A percentile compares a stretch with the other conserved stretches of the same genome.
Evolutionary conservation across 345 rosid genomes (phyloP).

Genomic region (Populus deltoides): DNA sequence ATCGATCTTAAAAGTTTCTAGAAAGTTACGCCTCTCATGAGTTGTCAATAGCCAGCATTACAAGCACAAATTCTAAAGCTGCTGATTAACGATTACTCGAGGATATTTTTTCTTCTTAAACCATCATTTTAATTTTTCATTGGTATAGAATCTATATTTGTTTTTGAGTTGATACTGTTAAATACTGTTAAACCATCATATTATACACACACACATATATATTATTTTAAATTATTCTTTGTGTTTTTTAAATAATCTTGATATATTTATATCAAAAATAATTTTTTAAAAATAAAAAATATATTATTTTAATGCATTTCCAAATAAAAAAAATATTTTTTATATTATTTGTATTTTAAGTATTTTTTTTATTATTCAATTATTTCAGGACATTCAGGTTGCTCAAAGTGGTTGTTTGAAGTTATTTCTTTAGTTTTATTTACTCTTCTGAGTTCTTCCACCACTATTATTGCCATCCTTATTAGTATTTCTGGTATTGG

Average conservation of each 20-base stretch:
- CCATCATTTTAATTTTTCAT: no score
- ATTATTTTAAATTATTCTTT: no score
- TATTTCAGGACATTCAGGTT: neutral
- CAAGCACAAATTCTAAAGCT: no score
- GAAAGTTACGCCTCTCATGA: neutral
- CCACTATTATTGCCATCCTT: neutral
- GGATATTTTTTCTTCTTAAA: neutral
- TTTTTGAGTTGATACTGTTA: no score
- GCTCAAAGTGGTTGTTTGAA: conserved; percentile 7
- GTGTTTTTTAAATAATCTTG: no score
- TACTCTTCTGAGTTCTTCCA: neutral
- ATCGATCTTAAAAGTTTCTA: neutral
- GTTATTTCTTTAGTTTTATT: neutral
- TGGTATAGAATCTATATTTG: no score
- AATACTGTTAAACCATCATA: no score
- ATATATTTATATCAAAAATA: no score
- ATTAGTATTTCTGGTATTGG: neutral
- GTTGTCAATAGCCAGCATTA: neutral
- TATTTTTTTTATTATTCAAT: neutral
- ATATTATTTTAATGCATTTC: no score
- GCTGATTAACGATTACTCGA: neutral
- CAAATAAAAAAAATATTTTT: neutral
- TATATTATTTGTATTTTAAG: neutral
- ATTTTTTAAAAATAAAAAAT: no score
- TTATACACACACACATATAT: no score